phyloP scores from a whole-genome alignment of 2,329 filamentous ascomycete genomes.

The Colletotrichum musicola region DNA sequence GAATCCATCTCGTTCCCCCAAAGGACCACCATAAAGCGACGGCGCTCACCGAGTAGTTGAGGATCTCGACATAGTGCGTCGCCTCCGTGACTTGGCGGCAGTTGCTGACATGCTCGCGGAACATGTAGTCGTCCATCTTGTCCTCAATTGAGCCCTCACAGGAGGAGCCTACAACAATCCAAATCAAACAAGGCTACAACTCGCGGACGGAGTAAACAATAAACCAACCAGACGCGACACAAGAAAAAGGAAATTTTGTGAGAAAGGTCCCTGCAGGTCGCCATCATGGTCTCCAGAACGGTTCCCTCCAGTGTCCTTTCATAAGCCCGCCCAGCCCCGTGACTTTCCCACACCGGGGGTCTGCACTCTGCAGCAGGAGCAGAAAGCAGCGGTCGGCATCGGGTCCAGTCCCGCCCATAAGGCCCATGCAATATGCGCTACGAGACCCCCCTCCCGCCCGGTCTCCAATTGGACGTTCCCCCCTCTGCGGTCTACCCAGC shows the following conservation, averaged over 20 bases:
- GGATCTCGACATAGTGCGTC: constrained; percentile 69
- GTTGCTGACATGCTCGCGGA: constrained; percentile 59
- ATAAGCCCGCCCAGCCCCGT: constrained; percentile 40
- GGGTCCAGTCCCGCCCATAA: constrained; percentile 34
- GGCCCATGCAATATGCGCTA: constrained; percentile 27
- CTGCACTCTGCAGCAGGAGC: constrained; percentile 6
- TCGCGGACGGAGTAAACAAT: neutral
- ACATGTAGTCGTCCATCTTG: constrained; percentile 71
- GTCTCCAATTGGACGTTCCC: constrained; percentile 21
- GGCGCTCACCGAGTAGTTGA: constrained; percentile 68
- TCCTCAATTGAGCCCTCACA: constrained; percentile 5
- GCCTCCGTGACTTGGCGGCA: constrained; percentile 64
- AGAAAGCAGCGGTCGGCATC: constrained; percentile 7
- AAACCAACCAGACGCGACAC: neutral
- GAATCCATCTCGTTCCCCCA: neutral
- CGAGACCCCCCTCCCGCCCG: neutral
- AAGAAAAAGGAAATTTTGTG: neutral
- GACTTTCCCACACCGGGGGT: constrained; percentile 30
- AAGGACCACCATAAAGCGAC: neutral
- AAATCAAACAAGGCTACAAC: constrained; percentile 25
- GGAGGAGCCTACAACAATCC: too few species aligned
- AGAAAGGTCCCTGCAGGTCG: constrained; percentile 33
- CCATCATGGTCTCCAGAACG: constrained; percentile 33
- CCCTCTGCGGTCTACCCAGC: constrained; percentile 10
- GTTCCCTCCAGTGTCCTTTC: constrained; percentile 32